Evolutionary conservation across 2,329 filamentous ascomycete genomes (phyloP).

Genomic region (Botrytis hyacinthi): DNA sequence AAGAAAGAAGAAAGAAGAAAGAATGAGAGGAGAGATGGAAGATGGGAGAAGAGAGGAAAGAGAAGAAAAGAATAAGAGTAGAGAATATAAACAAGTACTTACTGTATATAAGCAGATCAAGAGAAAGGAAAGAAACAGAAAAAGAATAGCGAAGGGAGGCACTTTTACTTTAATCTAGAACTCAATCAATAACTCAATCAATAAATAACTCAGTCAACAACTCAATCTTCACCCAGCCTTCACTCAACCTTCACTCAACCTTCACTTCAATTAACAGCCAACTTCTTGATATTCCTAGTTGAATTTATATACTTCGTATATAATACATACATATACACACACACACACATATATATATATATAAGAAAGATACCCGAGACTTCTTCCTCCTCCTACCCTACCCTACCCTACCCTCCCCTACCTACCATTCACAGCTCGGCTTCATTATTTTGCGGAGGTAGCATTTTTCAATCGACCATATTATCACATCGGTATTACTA

Average conservation of each 20-base stretch:
- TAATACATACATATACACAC: background rate
- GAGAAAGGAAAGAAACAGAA: background rate
- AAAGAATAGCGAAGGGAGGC: background rate
- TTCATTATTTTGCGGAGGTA: background rate
- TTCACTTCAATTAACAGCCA: background rate
- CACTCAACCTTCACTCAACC: background rate
- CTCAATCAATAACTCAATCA: background rate
- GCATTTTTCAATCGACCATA: background rate
- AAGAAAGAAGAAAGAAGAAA: too few species aligned
- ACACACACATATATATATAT: background rate
- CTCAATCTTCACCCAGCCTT: background rate
- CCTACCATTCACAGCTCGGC: background rate
- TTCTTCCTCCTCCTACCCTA: background rate
- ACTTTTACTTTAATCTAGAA: background rate
- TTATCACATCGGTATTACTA: constrained; percentile 10
- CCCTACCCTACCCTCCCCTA: background rate
- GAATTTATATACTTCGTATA: background rate
- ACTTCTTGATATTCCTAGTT: background rate
- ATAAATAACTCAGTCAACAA: background rate
- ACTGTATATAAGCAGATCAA: background rate
- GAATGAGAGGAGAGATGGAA: too few species aligned
- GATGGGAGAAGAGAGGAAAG: too few species aligned
- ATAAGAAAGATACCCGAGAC: background rate
- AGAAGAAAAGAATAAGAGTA: too few species aligned
- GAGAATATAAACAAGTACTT: background rate